Conservation (phyloP, 176 grass and related monocot species). For the Aegilops umbellulata region DNA sequence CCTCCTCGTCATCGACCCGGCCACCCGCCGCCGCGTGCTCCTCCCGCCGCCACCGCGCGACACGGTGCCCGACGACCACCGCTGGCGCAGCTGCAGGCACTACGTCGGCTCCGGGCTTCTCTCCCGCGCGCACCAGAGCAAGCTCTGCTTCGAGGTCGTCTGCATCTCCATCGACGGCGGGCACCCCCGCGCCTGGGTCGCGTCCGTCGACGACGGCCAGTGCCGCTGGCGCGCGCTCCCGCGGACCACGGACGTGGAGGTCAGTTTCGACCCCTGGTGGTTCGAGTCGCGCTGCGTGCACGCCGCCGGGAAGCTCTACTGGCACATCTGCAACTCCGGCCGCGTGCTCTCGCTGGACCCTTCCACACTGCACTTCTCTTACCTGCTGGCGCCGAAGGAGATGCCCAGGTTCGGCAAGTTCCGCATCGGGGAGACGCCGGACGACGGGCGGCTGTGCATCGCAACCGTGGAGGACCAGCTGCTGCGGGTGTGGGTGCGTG, state of each 20-base stretch:
- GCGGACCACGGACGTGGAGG: neutral
- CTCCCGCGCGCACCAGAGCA: neutral
- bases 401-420: neutral
- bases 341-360: slow-evolving; percentile 1
- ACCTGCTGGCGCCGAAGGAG: neutral
- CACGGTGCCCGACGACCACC: neutral
- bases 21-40: neutral
- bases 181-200: neutral
- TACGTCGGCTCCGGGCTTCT: slow-evolving; percentile 5
- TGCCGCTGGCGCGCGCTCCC: neutral
- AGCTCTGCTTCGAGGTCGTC: slow-evolving; percentile 1
- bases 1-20: slow-evolving; percentile 10
- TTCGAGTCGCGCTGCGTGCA: slow-evolving; percentile 13
- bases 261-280: slow-evolving; percentile 5
- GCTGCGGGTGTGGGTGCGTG: neutral
- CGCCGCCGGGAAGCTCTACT: neutral
- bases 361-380: neutral
- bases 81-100: neutral
- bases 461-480: neutral
- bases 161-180: slow-evolving; percentile 28
- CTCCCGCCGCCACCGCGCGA: neutral
- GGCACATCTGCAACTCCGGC: neutral
- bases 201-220: neutral
- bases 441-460: neutral
- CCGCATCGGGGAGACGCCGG: slow-evolving; percentile 3